phyloP scores from a whole-genome alignment of 345 rosid species.

The Limnanthes douglasii region DNA sequence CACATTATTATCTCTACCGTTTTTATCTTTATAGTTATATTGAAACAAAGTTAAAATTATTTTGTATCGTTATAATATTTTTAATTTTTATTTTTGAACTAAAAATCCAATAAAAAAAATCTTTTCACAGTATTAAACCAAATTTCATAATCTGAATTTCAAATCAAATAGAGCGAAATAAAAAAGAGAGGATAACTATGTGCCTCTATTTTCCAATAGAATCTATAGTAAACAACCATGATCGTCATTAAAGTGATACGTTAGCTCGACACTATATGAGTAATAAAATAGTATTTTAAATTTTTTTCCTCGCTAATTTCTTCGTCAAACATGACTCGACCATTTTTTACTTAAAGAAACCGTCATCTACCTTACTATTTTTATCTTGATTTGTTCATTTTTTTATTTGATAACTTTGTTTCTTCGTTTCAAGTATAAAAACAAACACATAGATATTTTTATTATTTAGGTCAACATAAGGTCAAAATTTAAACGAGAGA shows the following conservation, averaged over 20 bases:
- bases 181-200: neutral
- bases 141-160: neutral
- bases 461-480: neutral
- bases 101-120: too few relatives aligned
- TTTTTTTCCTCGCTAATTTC: constrained; percentile 47
- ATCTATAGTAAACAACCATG: constrained; percentile 81
- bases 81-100: too few relatives aligned
- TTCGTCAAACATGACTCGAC: constrained; percentile 22
- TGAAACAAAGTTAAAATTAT: too few relatives aligned
- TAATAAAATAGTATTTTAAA: constrained; percentile 66
- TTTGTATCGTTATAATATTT: too few relatives aligned
- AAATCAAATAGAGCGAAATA: neutral
- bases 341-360: constrained; percentile 10
- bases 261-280: constrained; percentile 75
- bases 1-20: too few relatives aligned
- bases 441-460: constrained; percentile 24
- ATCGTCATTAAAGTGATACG: constrained; percentile 76
- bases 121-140: constrained; percentile 37
- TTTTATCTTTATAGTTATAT: too few relatives aligned
- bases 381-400: constrained; percentile 1
- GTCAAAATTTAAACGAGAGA: constrained; percentile 9
- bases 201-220: constrained; percentile 89
- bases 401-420: constrained; percentile 19
- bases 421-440: constrained; percentile 44
- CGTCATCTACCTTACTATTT: constrained; percentile 7